Conservation (phyloP, 1,284 basidiomycete genomes). For the Butyriboletus appendiculatus region DNA sequence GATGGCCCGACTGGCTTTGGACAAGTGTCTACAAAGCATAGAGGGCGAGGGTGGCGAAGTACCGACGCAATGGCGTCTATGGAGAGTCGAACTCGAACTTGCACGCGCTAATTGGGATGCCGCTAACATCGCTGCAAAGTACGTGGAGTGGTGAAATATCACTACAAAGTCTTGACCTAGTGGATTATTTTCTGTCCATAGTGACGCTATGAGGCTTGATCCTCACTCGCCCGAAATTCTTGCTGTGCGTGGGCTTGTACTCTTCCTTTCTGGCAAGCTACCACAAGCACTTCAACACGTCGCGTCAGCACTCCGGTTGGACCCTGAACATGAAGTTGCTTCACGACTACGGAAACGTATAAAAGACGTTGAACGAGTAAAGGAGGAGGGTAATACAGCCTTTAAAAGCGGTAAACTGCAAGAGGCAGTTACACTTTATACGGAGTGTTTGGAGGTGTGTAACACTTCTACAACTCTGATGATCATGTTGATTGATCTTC, state of each 20-base stretch:
- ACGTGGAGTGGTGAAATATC: constrained; percentile 30
- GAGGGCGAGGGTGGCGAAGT: constrained; percentile 73
- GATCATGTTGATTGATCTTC: not conserved
- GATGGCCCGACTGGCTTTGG: constrained; percentile 68
- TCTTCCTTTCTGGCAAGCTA: constrained; percentile 76
- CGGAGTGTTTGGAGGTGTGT: constrained; percentile 65
- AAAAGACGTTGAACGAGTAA: constrained; percentile 77
- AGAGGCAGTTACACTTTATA: constrained; percentile 71
- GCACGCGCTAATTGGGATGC: constrained; percentile 69
- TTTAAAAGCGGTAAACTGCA: constrained; percentile 68
- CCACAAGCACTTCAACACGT: constrained; percentile 74
- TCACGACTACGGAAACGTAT: constrained; percentile 73
- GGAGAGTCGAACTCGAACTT: constrained; percentile 77
- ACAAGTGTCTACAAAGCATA: constrained; percentile 69
- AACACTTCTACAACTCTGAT: not conserved
- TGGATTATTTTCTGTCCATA: constrained; percentile 31
- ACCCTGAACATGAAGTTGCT: constrained; percentile 77
- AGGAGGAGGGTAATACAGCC: constrained; percentile 80
- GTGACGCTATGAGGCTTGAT: constrained; percentile 74
- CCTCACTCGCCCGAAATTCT: constrained; percentile 80
- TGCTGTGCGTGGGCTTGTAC: constrained; percentile 76
- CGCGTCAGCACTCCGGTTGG: constrained; percentile 72
- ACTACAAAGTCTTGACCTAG: constrained; percentile 2
- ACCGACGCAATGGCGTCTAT: constrained; percentile 77
- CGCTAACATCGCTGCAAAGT: constrained; percentile 74